Base-by-base conservation (phyloP, 2,329 filamentous ascomycete species). In the Xenosphaeropsis pyriputrescens region DNA sequence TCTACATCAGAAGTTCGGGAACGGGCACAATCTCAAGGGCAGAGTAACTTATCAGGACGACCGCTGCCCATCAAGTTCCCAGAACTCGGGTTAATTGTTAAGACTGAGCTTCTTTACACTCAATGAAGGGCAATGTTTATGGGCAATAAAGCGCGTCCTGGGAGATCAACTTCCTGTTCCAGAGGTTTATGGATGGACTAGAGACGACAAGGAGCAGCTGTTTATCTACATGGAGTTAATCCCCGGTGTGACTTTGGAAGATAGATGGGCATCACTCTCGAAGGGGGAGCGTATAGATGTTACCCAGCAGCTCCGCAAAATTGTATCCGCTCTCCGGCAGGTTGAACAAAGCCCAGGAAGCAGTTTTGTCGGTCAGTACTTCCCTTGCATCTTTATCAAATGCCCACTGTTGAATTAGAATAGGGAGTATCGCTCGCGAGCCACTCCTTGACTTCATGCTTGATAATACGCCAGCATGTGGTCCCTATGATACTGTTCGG, bases 101-200 rank as follows among this genome's bases (percentile, higher is more conserved):
- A 59, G 40, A 56, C 48, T 45, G 56, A 53, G 39, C 43, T 30
- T 19, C 12, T 39, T 51, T 6, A 37, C 38, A 14, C 37, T 56
- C 35, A 41, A 50, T 5, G 56, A 60, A 41, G 57, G 42, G 16
- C 50, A 54, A 43, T 47, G 37, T 39, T 50, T 58, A 12, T 57
- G 52, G 47, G 45, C 45, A 12, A 36, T 57, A 36, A 37, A 41
- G 29, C 36, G 38, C 13, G 29, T 44, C 16, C 40, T 57, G 6
- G 29, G 39, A 18, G 44, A 44, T 18, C 6, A 38, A 36, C 47
- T 59, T 14, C 56, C 55, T 6, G 56, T 59, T 26, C 57, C 56
- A 11, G 55, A 60, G 40, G 41, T 60, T 16, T 59, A 56, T 40
- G 54, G 57, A 8, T 60, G 52, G 56, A 5, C 5, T 30, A 35